A percentile compares a stretch with the other conserved stretches of the same genome.
Conservation (phyloP, 1,139 yeast species). For the Nakaseomyces nivariensis region DNA sequence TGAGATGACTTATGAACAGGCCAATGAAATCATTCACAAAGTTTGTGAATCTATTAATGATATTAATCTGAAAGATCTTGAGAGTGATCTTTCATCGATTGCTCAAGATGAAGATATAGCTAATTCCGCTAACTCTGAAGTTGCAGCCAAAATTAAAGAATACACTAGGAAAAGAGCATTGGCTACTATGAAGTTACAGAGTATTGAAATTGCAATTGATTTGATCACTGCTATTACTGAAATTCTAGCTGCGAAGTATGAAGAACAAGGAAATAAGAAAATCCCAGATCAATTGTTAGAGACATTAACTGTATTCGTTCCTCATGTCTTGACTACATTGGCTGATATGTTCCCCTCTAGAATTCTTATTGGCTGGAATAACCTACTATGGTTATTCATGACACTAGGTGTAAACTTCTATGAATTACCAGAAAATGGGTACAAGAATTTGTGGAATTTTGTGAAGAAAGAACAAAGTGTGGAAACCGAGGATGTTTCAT, state of each 20-base stretch:
- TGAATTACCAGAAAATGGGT: background rate
- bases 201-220: conserved; percentile 64
- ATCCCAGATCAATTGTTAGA: conserved; percentile 25
- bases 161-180: conserved; percentile 34
- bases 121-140: conserved; percentile 30
- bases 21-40: conserved; percentile 26
- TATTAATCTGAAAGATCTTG: conserved; percentile 36
- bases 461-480: conserved; percentile 15
- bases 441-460: conserved; percentile 9
- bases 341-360: conserved; percentile 40
- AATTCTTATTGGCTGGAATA: conserved; percentile 59
- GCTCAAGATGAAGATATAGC: conserved; percentile 31
- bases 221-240: conserved; percentile 69
- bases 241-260: conserved; percentile 32
- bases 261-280: conserved; percentile 13
- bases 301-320: conserved; percentile 32
- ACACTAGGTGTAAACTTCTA: conserved; percentile 15
- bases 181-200: conserved; percentile 48
- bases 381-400: conserved; percentile 45
- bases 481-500: conserved; percentile 30
- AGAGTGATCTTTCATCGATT: conserved; percentile 10
- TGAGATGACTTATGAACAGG: conserved; percentile 17
- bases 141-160: conserved; percentile 34
- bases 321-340: conserved; percentile 35
- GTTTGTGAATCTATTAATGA: conserved; percentile 26